A percentile compares a stretch with the other conserved stretches of the same genome.
These are phyloP conservation scores for Kurtzmaniella quercitrusa DNA, from an alignment of 1,139 yeast species.

Conservation along the genomic window DNA sequence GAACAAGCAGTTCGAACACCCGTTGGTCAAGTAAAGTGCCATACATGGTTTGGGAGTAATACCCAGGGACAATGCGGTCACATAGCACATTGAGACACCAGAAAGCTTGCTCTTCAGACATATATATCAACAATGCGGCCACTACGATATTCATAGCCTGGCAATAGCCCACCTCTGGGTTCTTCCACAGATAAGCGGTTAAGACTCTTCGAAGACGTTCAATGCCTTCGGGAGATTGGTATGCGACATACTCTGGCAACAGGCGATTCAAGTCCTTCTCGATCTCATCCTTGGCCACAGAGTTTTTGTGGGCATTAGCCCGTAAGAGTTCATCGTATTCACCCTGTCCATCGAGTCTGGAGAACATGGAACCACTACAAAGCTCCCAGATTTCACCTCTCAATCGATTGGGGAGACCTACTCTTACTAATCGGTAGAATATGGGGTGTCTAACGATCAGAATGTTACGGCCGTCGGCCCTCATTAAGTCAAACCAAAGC, in stretches of 20 bases:
- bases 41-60: constrained; percentile 95
- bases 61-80: constrained; percentile 87
- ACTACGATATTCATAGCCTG: constrained; percentile 98
- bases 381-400: constrained; percentile 97
- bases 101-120: constrained; percentile 97
- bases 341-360: constrained; percentile 58
- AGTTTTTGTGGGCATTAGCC: constrained; percentile 57
- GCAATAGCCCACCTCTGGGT: constrained; percentile 96
- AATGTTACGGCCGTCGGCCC: constrained; percentile 79
- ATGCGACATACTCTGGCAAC: constrained; percentile 93
- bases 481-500: constrained; percentile 88
- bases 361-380: constrained; percentile 80
- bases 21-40: constrained; percentile 92
- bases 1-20: constrained; percentile 87
- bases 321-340: constrained; percentile 56
- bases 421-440: constrained; percentile 78
- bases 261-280: constrained; percentile 94
- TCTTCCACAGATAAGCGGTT: constrained; percentile 94
- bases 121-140: constrained; percentile 87
- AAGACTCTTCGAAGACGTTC: constrained; percentile 78
- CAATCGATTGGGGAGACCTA: constrained; percentile 86
- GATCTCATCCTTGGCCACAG: constrained; percentile 91
- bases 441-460: constrained; percentile 70
- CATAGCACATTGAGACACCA: constrained; percentile 87
- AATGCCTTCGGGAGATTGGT: constrained; percentile 83